These are phyloP conservation scores for Macaranga tanarius DNA, from an alignment of 441 rosid genomes.

Conservation along the genomic window DNA sequence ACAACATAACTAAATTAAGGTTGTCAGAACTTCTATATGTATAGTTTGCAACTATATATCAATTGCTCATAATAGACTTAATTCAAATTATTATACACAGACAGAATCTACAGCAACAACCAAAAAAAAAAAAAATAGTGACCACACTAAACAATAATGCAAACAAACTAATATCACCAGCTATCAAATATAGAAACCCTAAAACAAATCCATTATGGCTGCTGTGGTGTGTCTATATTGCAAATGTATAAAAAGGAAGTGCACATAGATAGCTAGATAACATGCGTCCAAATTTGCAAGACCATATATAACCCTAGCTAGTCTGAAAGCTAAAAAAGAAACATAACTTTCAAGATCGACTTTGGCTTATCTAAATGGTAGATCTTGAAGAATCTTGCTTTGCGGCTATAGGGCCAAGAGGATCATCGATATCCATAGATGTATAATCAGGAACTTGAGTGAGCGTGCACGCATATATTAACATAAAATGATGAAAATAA, in stretches of 20 bases:
- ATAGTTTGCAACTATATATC: no score
- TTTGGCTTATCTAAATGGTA: conserved; percentile 1
- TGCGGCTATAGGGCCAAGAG: background rate
- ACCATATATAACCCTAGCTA: conserved; percentile 15
- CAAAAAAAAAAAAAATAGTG: no score
- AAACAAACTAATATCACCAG: background rate
- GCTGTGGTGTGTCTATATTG: background rate
- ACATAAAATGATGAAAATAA: background rate
- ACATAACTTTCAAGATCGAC: no score
- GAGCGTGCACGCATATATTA: background rate
- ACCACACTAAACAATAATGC: background rate
- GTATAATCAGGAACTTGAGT: no score
- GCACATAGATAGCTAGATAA: no score
- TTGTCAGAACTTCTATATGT: no score
- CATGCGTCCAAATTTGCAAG: background rate
- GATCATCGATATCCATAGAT: no score
- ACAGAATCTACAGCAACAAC: background rate
- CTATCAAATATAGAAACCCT: background rate
- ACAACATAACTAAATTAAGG: background rate
- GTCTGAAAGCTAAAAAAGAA: conserved; percentile 1
- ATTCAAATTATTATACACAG: background rate
- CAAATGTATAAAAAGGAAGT: no score
- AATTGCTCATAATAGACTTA: no score
- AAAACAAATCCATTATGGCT: background rate
- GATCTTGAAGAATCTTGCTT: conserved; percentile 20